Base-by-base conservation (phyloP, 106 monocot species). In the Phalaenopsis equestris region DNA sequence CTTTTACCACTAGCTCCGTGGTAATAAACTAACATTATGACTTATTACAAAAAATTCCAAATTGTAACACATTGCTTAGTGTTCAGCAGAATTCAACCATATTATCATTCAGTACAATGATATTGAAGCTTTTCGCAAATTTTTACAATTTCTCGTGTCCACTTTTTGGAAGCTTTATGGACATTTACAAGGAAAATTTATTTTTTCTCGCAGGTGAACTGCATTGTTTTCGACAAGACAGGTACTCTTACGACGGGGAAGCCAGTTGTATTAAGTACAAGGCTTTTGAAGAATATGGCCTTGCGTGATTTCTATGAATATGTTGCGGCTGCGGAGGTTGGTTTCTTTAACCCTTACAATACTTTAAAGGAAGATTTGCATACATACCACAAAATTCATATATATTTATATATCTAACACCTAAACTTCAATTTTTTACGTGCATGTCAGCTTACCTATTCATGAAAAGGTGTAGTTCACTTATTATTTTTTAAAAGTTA, bases 161-260 rank as follows among this genome's bases (percentile, higher is more conserved):
- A 48, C 7, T 48, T 48, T 7, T n/a, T 57, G 70, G 30, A 73
- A 42, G 73, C 73, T 74, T n/a, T 19, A 74, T 18, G 18, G 8
- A 5, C 19, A 74, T 74, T 18, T 70, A 37, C 38, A 43, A 1
- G 5, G 42, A 41, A 5, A 18, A 43, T 4, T 74, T 7, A 24
- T 48, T 75, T 10, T 42, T 45, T 82, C 82, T 80, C 52, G 77
- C 21, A 93, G 95, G 93, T 96, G 73, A 87, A 93, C 68, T 96
- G 95, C 81, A 84, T 96, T 83, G 86, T 96, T 38, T 93, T 96
- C 76, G 95, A 96, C 80, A 96, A 93, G 85, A 96, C 95, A 8
- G 95, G 95, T 18, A 96, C 95, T 15, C 88, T 96, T 75, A 96
- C 95, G 15, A 85, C 79, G 10, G 95, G 95, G 76, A 96, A 91